Conservation (phyloP, 2,329 filamentous ascomycete species). For the Lojkania enalia region DNA sequence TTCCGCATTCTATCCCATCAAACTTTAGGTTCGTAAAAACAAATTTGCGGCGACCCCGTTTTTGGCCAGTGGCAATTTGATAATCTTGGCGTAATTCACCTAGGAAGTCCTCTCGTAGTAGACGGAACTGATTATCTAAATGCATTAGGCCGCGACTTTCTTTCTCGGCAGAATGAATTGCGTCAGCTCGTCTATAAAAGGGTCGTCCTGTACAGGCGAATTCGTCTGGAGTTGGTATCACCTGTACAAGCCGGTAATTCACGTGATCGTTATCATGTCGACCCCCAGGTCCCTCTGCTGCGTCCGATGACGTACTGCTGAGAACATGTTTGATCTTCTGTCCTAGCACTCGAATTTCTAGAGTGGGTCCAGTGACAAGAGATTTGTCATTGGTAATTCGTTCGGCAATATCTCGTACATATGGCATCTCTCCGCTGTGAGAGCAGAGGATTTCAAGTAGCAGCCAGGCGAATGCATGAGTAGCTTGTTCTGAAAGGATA, state of each 20-base stretch:
- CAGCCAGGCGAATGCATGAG: conserved; percentile 44
- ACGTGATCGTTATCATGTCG: conserved; percentile 73
- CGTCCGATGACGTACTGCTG: conserved; percentile 56
- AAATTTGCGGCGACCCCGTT: conserved; percentile 49
- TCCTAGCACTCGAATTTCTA: conserved; percentile 59
- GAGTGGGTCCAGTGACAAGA: conserved; percentile 46
- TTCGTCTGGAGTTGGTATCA: conserved; percentile 69
- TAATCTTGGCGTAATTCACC: conserved; percentile 66
- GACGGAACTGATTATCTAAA: conserved; percentile 71
- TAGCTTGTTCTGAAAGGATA: conserved; percentile 26
- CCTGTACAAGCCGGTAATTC: conserved; percentile 63
- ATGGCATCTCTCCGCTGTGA: conserved; percentile 29
- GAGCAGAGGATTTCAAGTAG: conserved; percentile 53
- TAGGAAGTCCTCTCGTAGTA: conserved; percentile 72
- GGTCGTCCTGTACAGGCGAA: conserved; percentile 55
- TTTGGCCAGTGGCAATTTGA: conserved; percentile 54
- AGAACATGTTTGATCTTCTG: conserved; percentile 53
- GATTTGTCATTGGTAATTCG: conserved; percentile 22
- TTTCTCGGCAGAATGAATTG: conserved; percentile 49
- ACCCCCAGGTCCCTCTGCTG: conserved; percentile 57
- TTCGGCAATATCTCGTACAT: conserved; percentile 31
- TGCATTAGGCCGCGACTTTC: conserved; percentile 53
- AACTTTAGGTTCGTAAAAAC: conserved; percentile 49
- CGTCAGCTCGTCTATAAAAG: conserved; percentile 60
- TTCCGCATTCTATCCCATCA: conserved; percentile 43